Evolutionary conservation across 441 rosid species (phyloP).

Genomic region (Mallotus japonicus): DNA sequence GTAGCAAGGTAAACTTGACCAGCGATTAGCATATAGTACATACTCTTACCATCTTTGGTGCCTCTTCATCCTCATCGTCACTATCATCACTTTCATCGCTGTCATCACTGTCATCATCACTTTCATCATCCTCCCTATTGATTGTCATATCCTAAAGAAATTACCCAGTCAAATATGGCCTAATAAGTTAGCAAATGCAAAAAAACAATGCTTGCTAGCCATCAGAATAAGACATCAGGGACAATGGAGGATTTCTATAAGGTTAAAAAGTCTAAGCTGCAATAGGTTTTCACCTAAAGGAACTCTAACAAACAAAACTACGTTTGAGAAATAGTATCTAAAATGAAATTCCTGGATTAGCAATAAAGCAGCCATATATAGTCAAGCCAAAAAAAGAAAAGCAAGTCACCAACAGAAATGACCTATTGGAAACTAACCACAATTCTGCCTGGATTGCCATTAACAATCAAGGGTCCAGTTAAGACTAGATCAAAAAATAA

Average conservation of each 20-base stretch:
- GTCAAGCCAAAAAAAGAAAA: too few relatives aligned
- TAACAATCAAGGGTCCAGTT: neutral
- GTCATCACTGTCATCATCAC: conserved; percentile 39
- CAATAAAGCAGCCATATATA: neutral
- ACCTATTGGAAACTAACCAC: neutral
- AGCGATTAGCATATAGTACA: neutral
- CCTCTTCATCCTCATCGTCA: conserved; percentile 35
- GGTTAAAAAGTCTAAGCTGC: neutral
- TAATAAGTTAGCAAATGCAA: neutral
- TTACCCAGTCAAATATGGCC: neutral
- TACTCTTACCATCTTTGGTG: conserved; percentile 42
- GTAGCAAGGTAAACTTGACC: neutral
- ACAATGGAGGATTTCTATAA: neutral
- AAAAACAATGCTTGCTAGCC: neutral
- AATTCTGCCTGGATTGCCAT: neutral
- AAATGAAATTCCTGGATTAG: neutral
- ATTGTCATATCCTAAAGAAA: conserved; percentile 26
- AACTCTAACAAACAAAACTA: neutral
- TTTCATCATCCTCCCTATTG: conserved; percentile 28
- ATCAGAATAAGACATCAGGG: neutral
- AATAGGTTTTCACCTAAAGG: neutral
- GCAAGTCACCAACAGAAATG: neutral
- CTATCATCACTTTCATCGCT: conserved; percentile 31
- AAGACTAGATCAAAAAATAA: neutral
- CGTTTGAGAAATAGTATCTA: neutral